Evolutionary conservation across 306 rosid genomes (phyloP).

Genomic region (Gillenia trifoliata): DNA sequence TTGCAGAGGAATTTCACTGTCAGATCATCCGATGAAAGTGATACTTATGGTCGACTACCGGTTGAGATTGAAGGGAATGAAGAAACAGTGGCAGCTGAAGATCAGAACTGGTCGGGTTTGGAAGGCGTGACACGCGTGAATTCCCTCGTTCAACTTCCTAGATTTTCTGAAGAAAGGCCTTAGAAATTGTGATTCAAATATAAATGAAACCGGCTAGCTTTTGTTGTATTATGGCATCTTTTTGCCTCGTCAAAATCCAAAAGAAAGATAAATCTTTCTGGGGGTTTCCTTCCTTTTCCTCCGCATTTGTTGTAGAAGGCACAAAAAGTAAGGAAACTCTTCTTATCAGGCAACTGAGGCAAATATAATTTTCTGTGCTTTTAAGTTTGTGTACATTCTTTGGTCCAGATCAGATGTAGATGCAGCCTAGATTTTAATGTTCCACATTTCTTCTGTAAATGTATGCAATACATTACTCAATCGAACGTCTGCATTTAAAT

Average conservation of each 20-base stretch:
- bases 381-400: neutral
- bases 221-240: conserved; percentile 28
- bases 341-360: neutral
- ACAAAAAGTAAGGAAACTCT: neutral
- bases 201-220: conserved; percentile 17
- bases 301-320: neutral
- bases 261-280: conserved; percentile 26
- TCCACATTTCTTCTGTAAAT: too few species aligned
- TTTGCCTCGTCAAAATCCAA: conserved; percentile 26
- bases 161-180: conserved; percentile 78
- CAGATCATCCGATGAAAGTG: conserved; percentile 75
- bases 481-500: too few species aligned
- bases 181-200: conserved; percentile 30
- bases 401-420: neutral
- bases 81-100: conserved; percentile 54
- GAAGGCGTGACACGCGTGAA: conserved; percentile 97
- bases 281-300: conserved; percentile 20
- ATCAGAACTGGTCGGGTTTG: conserved; percentile 93
- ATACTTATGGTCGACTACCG: conserved; percentile 33
- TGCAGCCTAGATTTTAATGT: too few species aligned
- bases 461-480: too few species aligned
- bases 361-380: neutral
- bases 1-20: conserved; percentile 75
- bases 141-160: conserved; percentile 94
- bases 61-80: conserved; percentile 42